Evolutionary conservation across 768 basidiomycete genomes (phyloP), one percentile per base, ranked within the genome.

Genomic region (Clavaria fumosa): DNA sequence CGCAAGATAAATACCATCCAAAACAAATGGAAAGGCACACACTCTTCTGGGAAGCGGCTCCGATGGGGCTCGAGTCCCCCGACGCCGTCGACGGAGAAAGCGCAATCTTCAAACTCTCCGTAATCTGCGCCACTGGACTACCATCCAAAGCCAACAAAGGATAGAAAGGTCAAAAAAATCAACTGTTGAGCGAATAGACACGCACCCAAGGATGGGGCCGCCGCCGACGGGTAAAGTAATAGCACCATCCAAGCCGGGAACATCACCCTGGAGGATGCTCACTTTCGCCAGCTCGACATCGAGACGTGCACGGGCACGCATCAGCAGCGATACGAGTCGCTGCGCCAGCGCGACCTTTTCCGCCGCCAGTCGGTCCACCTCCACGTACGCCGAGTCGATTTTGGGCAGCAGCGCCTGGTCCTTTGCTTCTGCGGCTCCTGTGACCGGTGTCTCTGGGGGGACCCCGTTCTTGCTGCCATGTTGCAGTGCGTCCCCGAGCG

Each of bases 211-310:
- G n/a, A n/a, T n/a, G n/a, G n/a, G n/a, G n/a, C n/a, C n/a, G n/a
- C n/a, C n/a, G n/a, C n/a, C n/a, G n/a, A n/a, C n/a, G n/a, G n/a
- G n/a, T n/a, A n/a, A n/a, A n/a, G n/a, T n/a, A n/a, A n/a, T n/a
- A n/a, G n/a, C n/a, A n/a, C n/a, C n/a, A 28, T 28, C 15, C 10
- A 11, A 34, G 32, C 18, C 31, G 7, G 9, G 21, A n/a, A 37
- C 22, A 26, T 42, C 37, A 4, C 41, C 64, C 37, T 62, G 60
- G n/a, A 64, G 50, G 4, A 56, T 43, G 9, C 59, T 52, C 12
- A 63, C 61, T 39, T 55, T 57, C 7, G 45, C 45, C 24, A 69
- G 47, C 44, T 69, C 67, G 10, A 55, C 49, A 40, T 66, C 66
- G 11, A 69, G 56, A 20, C 64, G 55, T 15, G 62, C 56, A 15